Percentiles rank a stretch among this genome's conserved stretches.
Evolutionary conservation across 192 early-diverging fungal genomes (phyloP).

Genomic region (Mortierella antarctica): DNA sequence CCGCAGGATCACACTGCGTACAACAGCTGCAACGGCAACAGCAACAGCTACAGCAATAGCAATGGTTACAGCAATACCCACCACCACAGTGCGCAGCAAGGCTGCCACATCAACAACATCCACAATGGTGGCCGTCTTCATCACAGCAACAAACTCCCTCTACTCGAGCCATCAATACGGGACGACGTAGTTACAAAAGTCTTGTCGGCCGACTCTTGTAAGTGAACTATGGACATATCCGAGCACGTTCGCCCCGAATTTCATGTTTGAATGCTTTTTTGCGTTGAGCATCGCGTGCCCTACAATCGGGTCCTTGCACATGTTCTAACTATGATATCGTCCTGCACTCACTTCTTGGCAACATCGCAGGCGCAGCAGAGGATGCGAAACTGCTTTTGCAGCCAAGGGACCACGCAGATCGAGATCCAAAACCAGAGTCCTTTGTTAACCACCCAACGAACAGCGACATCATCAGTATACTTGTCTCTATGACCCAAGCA

Average conservation of each 20-base stretch:
- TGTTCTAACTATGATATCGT: background rate
- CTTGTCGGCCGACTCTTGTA: constrained; percentile 4
- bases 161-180: too few relatives aligned
- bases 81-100: too few relatives aligned
- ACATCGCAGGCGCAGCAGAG: constrained; percentile 14
- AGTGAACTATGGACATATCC: background rate
- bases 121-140: background rate
- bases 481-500: constrained; percentile 40
- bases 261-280: background rate
- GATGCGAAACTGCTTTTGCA: constrained; percentile 25
- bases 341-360: constrained; percentile 17
- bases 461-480: constrained; percentile 25
- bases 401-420: constrained; percentile 29
- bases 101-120: background rate
- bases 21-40: constrained; percentile 2
- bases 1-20: constrained; percentile 21
- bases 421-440: constrained; percentile 35
- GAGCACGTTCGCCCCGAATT: too few relatives aligned
- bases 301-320: background rate
- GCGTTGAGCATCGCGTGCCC: background rate
- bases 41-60: background rate
- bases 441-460: constrained; percentile 50
- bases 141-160: background rate
- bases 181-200: background rate
- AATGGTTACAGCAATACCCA: too few relatives aligned